These are phyloP conservation scores for Pseudozyma sp. DNA, from an alignment of 1,284 basidiomycete genomes.

Conservation along the genomic window DNA sequence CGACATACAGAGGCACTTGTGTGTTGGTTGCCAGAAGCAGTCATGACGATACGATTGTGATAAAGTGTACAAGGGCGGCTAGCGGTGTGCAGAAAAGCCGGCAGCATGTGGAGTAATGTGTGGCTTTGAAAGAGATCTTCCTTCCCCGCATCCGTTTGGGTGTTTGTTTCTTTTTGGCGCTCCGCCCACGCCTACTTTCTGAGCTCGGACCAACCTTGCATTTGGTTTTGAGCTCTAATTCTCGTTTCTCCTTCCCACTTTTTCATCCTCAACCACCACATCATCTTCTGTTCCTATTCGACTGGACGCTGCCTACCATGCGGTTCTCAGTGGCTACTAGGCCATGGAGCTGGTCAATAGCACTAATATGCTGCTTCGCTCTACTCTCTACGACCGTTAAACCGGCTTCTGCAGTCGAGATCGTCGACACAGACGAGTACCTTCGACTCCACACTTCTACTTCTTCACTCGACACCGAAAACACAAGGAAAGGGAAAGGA, in stretches of 20 bases:
- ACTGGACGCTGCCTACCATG: not conserved
- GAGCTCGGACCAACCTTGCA: conserved; percentile 6
- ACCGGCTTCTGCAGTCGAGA: not conserved
- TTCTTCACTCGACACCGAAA: not conserved
- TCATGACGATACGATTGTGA: not conserved
- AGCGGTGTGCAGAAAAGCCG: not conserved
- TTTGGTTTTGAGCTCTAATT: not conserved
- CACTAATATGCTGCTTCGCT: not conserved
- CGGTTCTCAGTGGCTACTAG: no score
- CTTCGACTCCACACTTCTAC: conserved; percentile 16
- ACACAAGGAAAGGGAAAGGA: not conserved
- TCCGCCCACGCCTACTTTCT: not conserved
- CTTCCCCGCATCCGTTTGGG: conserved; percentile 16
- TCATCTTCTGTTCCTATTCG: no score
- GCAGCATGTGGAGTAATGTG: not conserved
- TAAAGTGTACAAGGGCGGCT: not conserved
- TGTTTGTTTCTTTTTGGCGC: not conserved
- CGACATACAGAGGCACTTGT: not conserved
- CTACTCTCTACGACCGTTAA: not conserved
- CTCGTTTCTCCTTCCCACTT: not conserved
- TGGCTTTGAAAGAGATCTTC: not conserved
- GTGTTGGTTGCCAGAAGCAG: not conserved
- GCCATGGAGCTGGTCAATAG: not conserved
- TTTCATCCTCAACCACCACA: not conserved
- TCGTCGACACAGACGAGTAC: conserved; percentile 29